phyloP scores from a whole-genome alignment of 495 filamentous ascomycete genomes.

The Tuber microsphaerosporum region DNA sequence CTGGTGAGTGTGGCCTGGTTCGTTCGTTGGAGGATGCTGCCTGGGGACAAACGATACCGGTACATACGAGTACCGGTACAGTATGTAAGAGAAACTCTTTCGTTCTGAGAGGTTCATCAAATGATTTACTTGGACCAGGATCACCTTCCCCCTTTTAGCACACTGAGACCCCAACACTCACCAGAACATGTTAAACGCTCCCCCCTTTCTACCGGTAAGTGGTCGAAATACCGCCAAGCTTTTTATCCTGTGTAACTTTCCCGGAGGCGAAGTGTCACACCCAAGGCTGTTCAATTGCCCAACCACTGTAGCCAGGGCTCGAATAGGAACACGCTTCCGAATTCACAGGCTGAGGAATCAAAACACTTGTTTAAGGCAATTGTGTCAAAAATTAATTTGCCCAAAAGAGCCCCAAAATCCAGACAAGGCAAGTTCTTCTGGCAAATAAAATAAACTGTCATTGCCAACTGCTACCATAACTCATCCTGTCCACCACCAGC shows the following conservation, averaged over 20 bases:
- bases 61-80: too few relatives aligned
- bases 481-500: neutral
- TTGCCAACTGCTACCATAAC: conserved; percentile 1
- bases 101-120: neutral
- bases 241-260: neutral
- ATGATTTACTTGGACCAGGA: conserved; percentile 7
- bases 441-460: neutral
- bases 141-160: conserved; percentile 32
- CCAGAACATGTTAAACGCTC: conserved; percentile 1
- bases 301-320: neutral
- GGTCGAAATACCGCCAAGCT: neutral
- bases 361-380: neutral
- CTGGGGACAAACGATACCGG: neutral
- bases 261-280: conserved; percentile 2
- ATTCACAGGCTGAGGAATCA: neutral
- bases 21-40: neutral
- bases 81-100: neutral
- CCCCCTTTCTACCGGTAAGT: neutral
- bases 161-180: conserved; percentile 35
- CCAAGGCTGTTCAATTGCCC: neutral
- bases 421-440: neutral
- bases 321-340: conserved; percentile 3
- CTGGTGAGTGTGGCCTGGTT: neutral
- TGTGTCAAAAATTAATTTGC: conserved; percentile 3
- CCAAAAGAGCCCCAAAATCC: neutral